These are phyloP conservation scores for Sporothrix schenckii DNA, from an alignment of 2,329 filamentous ascomycete genomes.

Conservation along the genomic window DNA sequence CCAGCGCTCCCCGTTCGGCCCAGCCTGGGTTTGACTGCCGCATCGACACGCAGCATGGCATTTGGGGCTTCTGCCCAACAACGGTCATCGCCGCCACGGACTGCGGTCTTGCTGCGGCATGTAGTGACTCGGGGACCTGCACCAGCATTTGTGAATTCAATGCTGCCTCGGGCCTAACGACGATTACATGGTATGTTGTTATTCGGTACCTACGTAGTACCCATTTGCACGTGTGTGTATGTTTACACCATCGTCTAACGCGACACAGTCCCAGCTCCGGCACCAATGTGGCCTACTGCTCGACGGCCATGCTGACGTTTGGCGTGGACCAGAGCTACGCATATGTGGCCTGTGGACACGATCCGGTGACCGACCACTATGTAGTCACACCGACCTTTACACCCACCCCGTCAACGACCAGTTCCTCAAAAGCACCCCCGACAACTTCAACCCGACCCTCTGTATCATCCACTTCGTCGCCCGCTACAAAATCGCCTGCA, in stretches of 20 bases:
- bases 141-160: conserved; percentile 43
- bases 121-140: conserved; percentile 43
- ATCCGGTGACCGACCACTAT: conserved; percentile 27
- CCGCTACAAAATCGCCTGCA: too few relatives aligned
- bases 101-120: conserved; percentile 46
- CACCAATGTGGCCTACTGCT: conserved; percentile 41
- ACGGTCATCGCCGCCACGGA: conserved; percentile 44
- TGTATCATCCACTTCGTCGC: conserved; percentile 24
- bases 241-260: not conserved
- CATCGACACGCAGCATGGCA: conserved; percentile 42
- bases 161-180: conserved; percentile 38
- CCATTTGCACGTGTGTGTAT: not conserved
- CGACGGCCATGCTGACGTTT: conserved; percentile 43
- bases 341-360: conserved; percentile 44
- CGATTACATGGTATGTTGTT: conserved; percentile 45
- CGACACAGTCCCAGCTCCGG: conserved; percentile 26
- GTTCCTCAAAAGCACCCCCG: conserved; percentile 25
- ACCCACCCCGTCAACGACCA: not conserved
- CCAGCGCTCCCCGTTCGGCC: conserved; percentile 41
- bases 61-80: conserved; percentile 49
- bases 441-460: too few relatives aligned
- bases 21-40: conserved; percentile 45
- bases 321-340: conserved; percentile 43
- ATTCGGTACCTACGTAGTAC: not conserved
- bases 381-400: not conserved